These are phyloP conservation scores for Sporothrix dimorphospora DNA, from an alignment of 2,329 filamentous ascomycete species.

Conservation along the genomic window DNA sequence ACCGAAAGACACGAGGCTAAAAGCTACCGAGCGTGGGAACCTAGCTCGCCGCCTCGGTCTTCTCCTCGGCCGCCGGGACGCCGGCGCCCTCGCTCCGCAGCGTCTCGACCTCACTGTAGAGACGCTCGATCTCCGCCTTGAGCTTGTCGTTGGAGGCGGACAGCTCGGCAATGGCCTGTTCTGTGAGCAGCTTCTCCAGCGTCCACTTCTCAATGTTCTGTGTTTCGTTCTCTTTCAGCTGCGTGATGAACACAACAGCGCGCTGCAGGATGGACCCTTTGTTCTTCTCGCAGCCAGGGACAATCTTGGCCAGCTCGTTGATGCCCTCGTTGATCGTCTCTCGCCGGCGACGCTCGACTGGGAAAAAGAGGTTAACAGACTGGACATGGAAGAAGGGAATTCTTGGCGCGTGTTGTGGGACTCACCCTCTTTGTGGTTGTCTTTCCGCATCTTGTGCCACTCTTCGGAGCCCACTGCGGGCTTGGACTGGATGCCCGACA, in stretches of 20 bases:
- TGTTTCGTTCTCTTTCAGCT: slow-evolving; percentile 90
- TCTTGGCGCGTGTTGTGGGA: too few species aligned
- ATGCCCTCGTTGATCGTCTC: slow-evolving; percentile 99
- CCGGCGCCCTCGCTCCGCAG: slow-evolving; percentile 71
- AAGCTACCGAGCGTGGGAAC: too few species aligned
- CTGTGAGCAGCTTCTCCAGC: slow-evolving; percentile 84
- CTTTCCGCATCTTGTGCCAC: slow-evolving; percentile 96
- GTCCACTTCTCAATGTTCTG: slow-evolving; percentile 96
- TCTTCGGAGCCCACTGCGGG: slow-evolving; percentile 93
- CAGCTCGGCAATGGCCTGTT: slow-evolving; percentile 86
- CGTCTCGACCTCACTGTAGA: slow-evolving; percentile 75
- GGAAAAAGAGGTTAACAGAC: background rate
- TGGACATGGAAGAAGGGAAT: background rate
- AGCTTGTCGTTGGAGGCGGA: slow-evolving; percentile 85
- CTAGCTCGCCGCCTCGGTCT: slow-evolving; percentile 43
- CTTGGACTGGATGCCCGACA: slow-evolving; percentile 54
- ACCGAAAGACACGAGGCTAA: background rate
- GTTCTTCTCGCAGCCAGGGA: slow-evolving; percentile 97
- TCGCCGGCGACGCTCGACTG: slow-evolving; percentile 92
- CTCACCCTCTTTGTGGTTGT: slow-evolving; percentile 98
- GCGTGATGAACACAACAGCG: slow-evolving; percentile 90
- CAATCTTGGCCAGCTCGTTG: slow-evolving; percentile 96
- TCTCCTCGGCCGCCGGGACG: slow-evolving; percentile 56
- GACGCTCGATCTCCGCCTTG: slow-evolving; percentile 76
- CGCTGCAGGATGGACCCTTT: slow-evolving; percentile 95